These are phyloP conservation scores for Suhomyces wounanorum DNA, from an alignment of 1,139 yeast genomes.

Conservation along the genomic window DNA sequence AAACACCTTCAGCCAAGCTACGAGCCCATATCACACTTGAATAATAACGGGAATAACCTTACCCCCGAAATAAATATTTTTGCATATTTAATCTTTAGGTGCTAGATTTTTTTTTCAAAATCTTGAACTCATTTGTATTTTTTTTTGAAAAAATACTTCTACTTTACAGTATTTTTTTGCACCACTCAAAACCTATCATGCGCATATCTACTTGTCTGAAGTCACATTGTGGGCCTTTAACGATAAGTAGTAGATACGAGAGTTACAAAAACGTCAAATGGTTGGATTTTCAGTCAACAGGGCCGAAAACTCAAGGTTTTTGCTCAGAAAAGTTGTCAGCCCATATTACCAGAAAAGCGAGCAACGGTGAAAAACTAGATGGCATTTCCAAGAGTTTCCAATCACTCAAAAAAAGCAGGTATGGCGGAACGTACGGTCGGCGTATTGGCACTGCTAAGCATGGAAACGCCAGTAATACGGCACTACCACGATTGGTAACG, in stretches of 20 bases:
- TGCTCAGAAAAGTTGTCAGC: no score
- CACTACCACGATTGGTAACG: background rate
- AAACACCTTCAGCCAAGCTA: background rate
- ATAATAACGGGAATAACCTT: background rate
- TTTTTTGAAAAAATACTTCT: background rate
- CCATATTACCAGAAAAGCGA: no score
- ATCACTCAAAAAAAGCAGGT: background rate
- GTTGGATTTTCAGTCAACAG: no score
- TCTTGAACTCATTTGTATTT: background rate
- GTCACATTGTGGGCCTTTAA: no score
- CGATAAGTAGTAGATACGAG: no score
- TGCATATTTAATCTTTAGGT: background rate
- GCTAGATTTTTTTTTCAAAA: no score
- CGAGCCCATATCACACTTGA: background rate
- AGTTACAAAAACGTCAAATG: no score
- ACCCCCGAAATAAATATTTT: background rate
- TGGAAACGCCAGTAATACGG: background rate
- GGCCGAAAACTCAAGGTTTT: no score
- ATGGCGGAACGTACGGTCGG: background rate
- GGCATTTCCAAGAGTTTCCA: background rate
- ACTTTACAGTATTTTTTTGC: background rate
- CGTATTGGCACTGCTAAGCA: background rate
- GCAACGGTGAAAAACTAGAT: background rate
- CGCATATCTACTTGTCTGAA: no score
- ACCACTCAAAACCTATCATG: no score